Base-by-base conservation (phyloP, 2,329 filamentous ascomycete genomes). In the Sporothrix mexicana region DNA sequence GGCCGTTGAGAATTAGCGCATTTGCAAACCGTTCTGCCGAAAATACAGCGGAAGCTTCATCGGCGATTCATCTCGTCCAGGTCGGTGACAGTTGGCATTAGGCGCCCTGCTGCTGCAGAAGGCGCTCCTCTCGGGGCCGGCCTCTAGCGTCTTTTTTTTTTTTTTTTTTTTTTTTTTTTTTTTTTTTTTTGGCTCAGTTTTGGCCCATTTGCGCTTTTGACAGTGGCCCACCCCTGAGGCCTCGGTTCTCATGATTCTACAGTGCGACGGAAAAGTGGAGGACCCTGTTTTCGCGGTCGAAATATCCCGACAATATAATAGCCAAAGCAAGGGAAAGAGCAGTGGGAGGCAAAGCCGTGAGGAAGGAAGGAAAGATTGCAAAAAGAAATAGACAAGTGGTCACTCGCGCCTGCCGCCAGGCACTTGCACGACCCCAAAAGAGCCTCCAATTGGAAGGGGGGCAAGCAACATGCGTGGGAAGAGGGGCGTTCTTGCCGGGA, bases 211-310 rank as follows among this genome's bases (percentile, higher is more conserved):
- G n/a, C 15, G 51, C 51, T 20, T 53, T 53, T 53, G 47, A n/a
- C 51, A 20, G 17, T 41, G 23, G 25, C 17, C 20, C 9, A 20
- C 45, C 23, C 45, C 23, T 36, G 17, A 43, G 47, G 66, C 66
- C 66, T 70, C 72, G 67, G 71, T 47, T 72, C 25, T 70, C 67
- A 45, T 45, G 43, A 23, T 23, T 36, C 47, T 17, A 6, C 57
- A 6, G 13, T 41, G 13, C 25, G 57, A 20, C 15, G 20, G 4
- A 73, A 73, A 70, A 61, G 72, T 73, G 68, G 68, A 59, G 67
- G 41, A 9, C 10, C 53, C 51, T 61, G 30, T 61, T 23, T 45
- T 49, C 61, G 69, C 10, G 25, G 45, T 72, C 55, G 67, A 69
- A 30, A 64, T 47, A 17, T 69, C 71, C 71, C 66, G 71, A 62